phyloP scores from a whole-genome alignment of 495 filamentous ascomycete species.

The Margaritispora aquatica region DNA sequence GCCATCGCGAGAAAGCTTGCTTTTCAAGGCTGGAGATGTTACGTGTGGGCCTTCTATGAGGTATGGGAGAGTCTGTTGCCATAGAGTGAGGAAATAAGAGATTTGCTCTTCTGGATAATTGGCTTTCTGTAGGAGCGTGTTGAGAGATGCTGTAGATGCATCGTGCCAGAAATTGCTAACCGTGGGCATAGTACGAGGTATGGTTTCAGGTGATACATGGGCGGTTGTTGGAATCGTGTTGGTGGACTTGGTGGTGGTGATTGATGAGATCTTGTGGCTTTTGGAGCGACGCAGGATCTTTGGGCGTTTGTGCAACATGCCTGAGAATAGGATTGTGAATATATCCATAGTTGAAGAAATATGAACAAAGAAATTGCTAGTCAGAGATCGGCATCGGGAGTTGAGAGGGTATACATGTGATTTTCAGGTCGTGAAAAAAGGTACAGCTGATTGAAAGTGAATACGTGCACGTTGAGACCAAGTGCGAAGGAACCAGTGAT shows the following conservation, averaged over 20 bases:
- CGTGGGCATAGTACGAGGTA: too few species aligned
- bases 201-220: too few species aligned
- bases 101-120: not conserved
- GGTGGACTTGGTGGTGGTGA: not conserved
- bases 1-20: not conserved
- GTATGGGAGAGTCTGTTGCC: not conserved
- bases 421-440: too few species aligned
- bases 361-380: not conserved
- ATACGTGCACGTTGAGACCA: too few species aligned
- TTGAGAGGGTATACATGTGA: too few species aligned
- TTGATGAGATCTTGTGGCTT: not conserved
- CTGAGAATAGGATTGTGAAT: not conserved
- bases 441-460: too few species aligned
- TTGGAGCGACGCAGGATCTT: not conserved
- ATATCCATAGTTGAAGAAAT: not conserved
- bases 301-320: not conserved
- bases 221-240: too few species aligned
- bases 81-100: not conserved
- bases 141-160: not conserved
- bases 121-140: not conserved
- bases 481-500: too few species aligned
- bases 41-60: not conserved
- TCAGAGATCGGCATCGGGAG: too few species aligned
- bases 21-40: not conserved
- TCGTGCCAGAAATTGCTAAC: not conserved